These are phyloP conservation scores for Elaeagnus macrophylla DNA, from an alignment of 306 rosid species.

Conservation along the genomic window DNA sequence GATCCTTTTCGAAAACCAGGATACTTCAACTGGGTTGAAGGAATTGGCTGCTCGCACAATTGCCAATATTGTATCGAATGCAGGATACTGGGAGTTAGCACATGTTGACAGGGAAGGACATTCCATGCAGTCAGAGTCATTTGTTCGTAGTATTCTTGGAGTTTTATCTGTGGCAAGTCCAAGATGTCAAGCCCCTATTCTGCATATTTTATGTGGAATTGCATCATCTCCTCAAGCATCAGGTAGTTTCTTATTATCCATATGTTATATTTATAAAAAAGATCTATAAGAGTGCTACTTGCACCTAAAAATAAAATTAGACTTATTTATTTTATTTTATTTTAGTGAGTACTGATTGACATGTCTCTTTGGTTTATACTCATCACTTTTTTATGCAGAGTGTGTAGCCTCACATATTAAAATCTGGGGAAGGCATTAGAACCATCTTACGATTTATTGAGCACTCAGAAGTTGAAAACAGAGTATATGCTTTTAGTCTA, in stretches of 20 bases:
- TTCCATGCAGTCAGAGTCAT: constrained; percentile 41
- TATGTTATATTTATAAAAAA: background rate
- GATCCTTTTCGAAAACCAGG: constrained; percentile 31
- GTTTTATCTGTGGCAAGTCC: constrained; percentile 20
- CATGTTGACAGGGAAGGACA: constrained; percentile 43
- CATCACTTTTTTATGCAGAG: constrained; percentile 22
- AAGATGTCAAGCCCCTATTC: constrained; percentile 36
- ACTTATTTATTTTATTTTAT: background rate
- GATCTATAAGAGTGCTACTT: constrained; percentile 2
- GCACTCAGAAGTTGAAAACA: constrained; percentile 38
- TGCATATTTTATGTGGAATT: constrained; percentile 44
- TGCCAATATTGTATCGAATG: constrained; percentile 51
- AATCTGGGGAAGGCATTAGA: constrained; percentile 35
- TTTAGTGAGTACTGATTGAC: background rate
- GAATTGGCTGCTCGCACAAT: constrained; percentile 41
- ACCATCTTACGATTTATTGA: constrained; percentile 34
- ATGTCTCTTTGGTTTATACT: background rate
- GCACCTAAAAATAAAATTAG: background rate
- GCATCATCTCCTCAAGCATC: constrained; percentile 51
- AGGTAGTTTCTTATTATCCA: constrained; percentile 26
- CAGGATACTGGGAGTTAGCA: constrained; percentile 62
- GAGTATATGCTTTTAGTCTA: constrained; percentile 40
- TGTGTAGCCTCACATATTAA: constrained; percentile 39
- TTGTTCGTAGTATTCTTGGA: constrained; percentile 26
- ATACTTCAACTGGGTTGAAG: constrained; percentile 27